These are phyloP conservation scores for Camelina laxa DNA, from an alignment of 345 rosid genomes.

Conservation along the genomic window DNA sequence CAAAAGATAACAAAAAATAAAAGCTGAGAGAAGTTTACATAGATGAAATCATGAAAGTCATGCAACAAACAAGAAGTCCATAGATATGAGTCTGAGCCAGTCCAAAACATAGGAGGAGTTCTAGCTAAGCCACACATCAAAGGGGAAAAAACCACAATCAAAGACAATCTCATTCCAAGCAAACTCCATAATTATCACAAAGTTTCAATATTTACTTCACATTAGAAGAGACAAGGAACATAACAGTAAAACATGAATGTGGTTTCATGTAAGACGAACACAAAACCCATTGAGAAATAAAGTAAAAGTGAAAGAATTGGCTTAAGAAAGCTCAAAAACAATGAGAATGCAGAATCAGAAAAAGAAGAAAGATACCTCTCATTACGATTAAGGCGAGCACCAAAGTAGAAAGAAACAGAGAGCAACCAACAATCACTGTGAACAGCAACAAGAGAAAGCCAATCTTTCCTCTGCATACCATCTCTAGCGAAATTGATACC, in stretches of 20 bases:
- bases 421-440: constrained; percentile 99
- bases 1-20: neutral
- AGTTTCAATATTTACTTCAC: neutral
- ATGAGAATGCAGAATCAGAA: neutral
- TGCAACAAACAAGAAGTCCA: constrained; percentile 10
- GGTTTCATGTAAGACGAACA: constrained; percentile 14
- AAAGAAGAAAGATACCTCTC: constrained; percentile 62
- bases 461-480: constrained; percentile 94
- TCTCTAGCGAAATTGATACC: constrained; percentile 98
- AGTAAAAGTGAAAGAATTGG: neutral
- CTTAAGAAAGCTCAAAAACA: neutral
- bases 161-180: constrained; percentile 5
- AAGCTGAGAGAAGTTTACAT: neutral
- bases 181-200: constrained; percentile 4
- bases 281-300: constrained; percentile 12
- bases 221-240: neutral
- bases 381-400: constrained; percentile 88
- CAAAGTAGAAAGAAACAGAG: constrained; percentile 94
- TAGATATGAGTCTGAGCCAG: neutral
- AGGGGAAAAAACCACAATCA: neutral
- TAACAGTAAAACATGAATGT: neutral
- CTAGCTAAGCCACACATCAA: constrained; percentile 13
- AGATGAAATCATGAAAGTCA: constrained; percentile 10
- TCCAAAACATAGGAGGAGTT: constrained; percentile 6
- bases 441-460: constrained; percentile 92